Percentiles rank a stretch among this genome's conserved stretches.
phyloP scores from a whole-genome alignment of 2,329 filamentous ascomycete species.

The Botryotinia convoluta region DNA sequence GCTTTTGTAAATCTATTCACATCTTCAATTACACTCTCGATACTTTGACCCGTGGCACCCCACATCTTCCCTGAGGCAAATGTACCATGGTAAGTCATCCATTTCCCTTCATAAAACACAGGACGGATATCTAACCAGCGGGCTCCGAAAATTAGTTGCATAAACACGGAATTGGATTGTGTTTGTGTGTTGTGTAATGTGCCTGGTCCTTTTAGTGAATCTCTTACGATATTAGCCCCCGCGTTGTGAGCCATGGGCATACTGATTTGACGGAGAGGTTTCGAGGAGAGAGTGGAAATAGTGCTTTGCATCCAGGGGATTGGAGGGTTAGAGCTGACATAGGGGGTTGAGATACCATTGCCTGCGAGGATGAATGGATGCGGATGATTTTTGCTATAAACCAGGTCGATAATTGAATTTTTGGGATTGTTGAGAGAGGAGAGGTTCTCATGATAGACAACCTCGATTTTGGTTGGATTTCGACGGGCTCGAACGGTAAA shows the following conservation, averaged over 20 bases:
- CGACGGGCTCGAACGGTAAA: slow-evolving; percentile 29
- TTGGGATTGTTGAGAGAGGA: slow-evolving; percentile 27
- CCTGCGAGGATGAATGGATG: slow-evolving; percentile 30
- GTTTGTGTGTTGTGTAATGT: slow-evolving; percentile 28
- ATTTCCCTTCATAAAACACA: slow-evolving; percentile 19
- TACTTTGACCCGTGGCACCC: slow-evolving; percentile 25
- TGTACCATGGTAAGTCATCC: slow-evolving; percentile 25
- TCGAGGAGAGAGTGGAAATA: slow-evolving; percentile 24
- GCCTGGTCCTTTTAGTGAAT: slow-evolving; percentile 19
- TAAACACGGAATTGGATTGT: slow-evolving; percentile 24
- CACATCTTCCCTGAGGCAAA: neutral
- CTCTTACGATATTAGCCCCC: slow-evolving; percentile 26
- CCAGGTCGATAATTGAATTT: slow-evolving; percentile 25
- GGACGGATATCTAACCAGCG: slow-evolving; percentile 32
- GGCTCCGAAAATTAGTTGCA: slow-evolving; percentile 26
- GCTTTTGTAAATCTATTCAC: slow-evolving; percentile 30
- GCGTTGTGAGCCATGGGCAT: slow-evolving; percentile 29
- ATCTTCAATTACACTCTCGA: slow-evolving; percentile 26
- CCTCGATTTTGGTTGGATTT: slow-evolving; percentile 18
- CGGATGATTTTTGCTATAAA: slow-evolving; percentile 22
- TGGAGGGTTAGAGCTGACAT: slow-evolving; percentile 26
- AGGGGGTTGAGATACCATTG: slow-evolving; percentile 20
- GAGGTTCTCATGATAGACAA: slow-evolving; percentile 27
- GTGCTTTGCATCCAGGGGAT: slow-evolving; percentile 30
- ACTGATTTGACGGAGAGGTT: slow-evolving; percentile 26